A percentile compares a stretch with the other conserved stretches of the same genome.
These are phyloP conservation scores for Dothideomycetes sp. DNA, from an alignment of 2,329 filamentous ascomycete species.

Conservation along the genomic window DNA sequence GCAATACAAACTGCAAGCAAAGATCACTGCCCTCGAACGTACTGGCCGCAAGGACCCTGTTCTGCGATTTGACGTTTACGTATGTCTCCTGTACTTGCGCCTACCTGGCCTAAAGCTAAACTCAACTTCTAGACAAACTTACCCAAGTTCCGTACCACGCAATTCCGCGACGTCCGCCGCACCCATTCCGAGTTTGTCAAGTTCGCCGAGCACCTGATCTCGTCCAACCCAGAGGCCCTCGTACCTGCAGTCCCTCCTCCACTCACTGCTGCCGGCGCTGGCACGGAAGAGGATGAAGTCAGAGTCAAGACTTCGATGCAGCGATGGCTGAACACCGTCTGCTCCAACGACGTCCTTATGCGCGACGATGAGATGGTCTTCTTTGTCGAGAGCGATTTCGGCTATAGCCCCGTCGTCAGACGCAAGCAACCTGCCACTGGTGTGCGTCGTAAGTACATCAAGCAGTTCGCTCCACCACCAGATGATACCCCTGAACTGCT, in stretches of 20 bases:
- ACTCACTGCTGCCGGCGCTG: conserved; percentile 86
- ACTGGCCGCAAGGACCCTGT: conserved; percentile 94
- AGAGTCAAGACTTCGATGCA: conserved; percentile 85
- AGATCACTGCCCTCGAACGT: conserved; percentile 86
- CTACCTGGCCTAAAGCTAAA: neutral
- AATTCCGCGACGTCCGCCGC: conserved; percentile 93
- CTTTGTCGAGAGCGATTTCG: conserved; percentile 98
- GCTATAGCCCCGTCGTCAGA: conserved; percentile 89
- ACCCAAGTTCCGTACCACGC: conserved; percentile 93
- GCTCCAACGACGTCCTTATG: conserved; percentile 84
- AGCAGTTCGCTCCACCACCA: conserved; percentile 94
- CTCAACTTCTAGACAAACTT: conserved; percentile 71
- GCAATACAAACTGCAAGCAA: conserved; percentile 70
- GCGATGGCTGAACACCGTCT: conserved; percentile 90
- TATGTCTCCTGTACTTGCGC: conserved; percentile 39
- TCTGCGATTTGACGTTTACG: conserved; percentile 90
- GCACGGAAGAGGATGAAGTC: conserved; percentile 89
- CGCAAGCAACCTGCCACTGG: conserved; percentile 96
- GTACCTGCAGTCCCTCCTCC: conserved; percentile 92
- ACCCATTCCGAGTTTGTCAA: conserved; percentile 94
- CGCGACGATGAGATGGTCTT: conserved; percentile 94
- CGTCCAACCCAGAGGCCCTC: conserved; percentile 90
- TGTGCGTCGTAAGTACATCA: conserved; percentile 86
- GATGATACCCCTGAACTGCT: conserved; percentile 94
- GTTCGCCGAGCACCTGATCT: conserved; percentile 90